Evolutionary conservation across 306 rosid genomes (phyloP).

Genomic region (Quercus ilex): DNA sequence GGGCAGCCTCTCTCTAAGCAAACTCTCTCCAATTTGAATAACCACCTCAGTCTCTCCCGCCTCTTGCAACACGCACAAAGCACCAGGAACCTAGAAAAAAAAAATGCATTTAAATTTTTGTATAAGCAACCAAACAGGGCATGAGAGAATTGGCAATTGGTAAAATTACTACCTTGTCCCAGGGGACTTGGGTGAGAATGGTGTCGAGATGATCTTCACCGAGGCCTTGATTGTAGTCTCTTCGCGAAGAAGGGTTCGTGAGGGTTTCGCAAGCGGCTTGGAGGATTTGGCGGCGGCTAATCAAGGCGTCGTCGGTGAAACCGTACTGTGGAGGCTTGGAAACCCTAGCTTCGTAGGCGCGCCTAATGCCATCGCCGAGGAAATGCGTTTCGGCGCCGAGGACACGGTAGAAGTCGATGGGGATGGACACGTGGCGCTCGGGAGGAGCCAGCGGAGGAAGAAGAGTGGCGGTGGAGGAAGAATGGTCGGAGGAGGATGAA

Average conservation of each 20-base stretch:
- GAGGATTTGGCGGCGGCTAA: constrained; percentile 85
- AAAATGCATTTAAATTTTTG: too few species aligned
- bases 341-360: constrained; percentile 82
- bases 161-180: constrained; percentile 59
- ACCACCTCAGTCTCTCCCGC: constrained; percentile 80
- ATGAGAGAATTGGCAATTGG: neutral
- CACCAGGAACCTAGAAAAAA: constrained; percentile 79
- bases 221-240: constrained; percentile 82
- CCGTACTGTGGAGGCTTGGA: constrained; percentile 89
- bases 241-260: constrained; percentile 51
- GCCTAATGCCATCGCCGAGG: constrained; percentile 80
- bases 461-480: constrained; percentile 41
- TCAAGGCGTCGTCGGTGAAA: constrained; percentile 69
- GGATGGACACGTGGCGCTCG: constrained; percentile 65
- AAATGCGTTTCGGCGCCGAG: constrained; percentile 91
- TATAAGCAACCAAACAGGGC: neutral
- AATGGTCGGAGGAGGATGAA: constrained; percentile 16
- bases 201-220: constrained; percentile 58
- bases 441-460: constrained; percentile 47
- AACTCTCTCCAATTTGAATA: constrained; percentile 68
- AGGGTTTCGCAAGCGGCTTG: constrained; percentile 96
- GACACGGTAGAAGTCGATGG: constrained; percentile 67
- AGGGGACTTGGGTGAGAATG: constrained; percentile 73
- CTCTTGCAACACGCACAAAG: constrained; percentile 83
- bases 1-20: constrained; percentile 83